These are phyloP conservation scores for Metschnikowia continentalis DNA, from an alignment of 805 yeast genomes.

Conservation along the genomic window DNA sequence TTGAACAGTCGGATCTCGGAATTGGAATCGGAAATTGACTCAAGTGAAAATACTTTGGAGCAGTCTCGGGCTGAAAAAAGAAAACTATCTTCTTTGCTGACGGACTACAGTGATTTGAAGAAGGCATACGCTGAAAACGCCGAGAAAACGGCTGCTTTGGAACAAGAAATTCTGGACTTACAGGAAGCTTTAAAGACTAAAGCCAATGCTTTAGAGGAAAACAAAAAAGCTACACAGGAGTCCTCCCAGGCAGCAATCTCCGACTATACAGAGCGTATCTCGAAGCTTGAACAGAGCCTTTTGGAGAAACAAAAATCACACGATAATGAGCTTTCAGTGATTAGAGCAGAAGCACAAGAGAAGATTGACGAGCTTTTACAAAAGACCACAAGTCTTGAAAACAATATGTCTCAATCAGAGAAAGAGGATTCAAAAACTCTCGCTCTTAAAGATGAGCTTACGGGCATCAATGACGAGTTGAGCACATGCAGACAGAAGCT, in stretches of 20 bases:
- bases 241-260: slow-evolving; percentile 45
- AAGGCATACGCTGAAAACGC: slow-evolving; percentile 4
- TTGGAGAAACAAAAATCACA: slow-evolving; percentile 10
- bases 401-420: not conserved
- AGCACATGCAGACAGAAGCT: not conserved
- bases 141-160: slow-evolving; percentile 4
- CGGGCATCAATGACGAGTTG: slow-evolving; percentile 3
- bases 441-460: not conserved
- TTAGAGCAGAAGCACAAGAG: slow-evolving; percentile 6
- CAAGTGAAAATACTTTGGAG: slow-evolving; percentile 2
- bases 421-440: not conserved
- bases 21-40: slow-evolving; percentile 5
- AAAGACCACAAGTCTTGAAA: slow-evolving; percentile 1
- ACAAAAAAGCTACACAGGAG: slow-evolving; percentile 44
- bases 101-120: slow-evolving; percentile 4
- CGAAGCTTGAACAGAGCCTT: slow-evolving; percentile 11
- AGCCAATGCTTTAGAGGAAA: slow-evolving; percentile 36
- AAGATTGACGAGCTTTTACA: slow-evolving; percentile 5
- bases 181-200: slow-evolving; percentile 5
- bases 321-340: slow-evolving; percentile 5
- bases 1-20: slow-evolving; percentile 1
- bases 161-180: slow-evolving; percentile 5
- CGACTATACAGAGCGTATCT: slow-evolving; percentile 10
- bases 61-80: slow-evolving; percentile 7
- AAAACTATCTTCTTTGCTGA: slow-evolving; percentile 5